Evolutionary conservation across 208 protist genomes (phyloP).

Genomic region (Acanthamoeba lenticulata): DNA sequence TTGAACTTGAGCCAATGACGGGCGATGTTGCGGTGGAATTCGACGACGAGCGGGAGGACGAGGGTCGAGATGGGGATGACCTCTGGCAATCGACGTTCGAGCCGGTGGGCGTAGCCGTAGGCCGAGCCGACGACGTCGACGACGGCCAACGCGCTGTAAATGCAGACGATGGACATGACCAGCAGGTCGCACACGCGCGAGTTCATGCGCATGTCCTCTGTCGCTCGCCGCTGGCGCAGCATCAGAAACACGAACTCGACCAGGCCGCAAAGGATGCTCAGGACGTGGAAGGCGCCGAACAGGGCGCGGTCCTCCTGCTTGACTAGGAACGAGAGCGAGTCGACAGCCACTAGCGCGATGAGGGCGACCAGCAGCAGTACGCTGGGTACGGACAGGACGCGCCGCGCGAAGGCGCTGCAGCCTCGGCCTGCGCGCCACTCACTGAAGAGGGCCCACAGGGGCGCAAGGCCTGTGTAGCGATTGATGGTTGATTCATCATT

Average conservation of each 20-base stretch:
- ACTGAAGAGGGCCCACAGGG: slow-evolving; percentile 7
- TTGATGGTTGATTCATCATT: no score
- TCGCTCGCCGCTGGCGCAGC: background rate
- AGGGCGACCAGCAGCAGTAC: background rate
- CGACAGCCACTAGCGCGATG: background rate
- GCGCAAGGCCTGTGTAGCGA: slow-evolving; percentile 20
- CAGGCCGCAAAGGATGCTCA: slow-evolving; percentile 13
- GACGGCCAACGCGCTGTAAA: slow-evolving; percentile 20
- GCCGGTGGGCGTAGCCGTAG: slow-evolving; percentile 22
- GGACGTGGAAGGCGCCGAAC: slow-evolving; percentile 35
- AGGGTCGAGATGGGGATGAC: background rate
- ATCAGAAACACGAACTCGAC: slow-evolving; percentile 22
- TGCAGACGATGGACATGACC: slow-evolving; percentile 2
- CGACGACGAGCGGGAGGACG: slow-evolving; percentile 13
- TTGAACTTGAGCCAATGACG: slow-evolving; percentile 49
- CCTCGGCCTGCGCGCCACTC: background rate
- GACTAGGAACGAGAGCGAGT: slow-evolving; percentile 37
- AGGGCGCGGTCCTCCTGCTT: slow-evolving; percentile 46
- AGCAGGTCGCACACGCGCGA: background rate
- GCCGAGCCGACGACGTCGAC: slow-evolving; percentile 18
- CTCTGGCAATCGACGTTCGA: background rate
- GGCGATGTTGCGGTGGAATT: slow-evolving; percentile 39
- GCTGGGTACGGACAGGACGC: background rate
- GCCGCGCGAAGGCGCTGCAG: background rate
- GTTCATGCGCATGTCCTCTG: slow-evolving; percentile 41